Base-by-base conservation (phyloP, 345 rosid species). In the Citrus australasica region DNA sequence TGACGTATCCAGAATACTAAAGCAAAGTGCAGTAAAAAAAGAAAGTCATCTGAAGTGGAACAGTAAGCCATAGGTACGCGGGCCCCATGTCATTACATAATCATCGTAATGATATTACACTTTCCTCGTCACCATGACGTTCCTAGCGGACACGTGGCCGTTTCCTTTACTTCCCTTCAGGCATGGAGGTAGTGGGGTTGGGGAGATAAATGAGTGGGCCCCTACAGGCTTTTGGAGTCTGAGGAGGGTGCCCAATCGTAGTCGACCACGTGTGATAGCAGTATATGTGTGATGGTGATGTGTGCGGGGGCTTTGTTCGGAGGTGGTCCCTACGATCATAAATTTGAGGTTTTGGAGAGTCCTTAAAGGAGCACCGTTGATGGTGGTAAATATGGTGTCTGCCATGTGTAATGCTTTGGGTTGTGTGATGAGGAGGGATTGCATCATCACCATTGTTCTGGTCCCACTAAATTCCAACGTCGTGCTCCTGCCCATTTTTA, bases 101-200 rank as follows among this genome's bases (percentile, higher is more conserved):
- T 83, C 85, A 78, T 80, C 56, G 80, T 78, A 73, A 38, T 77
- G 73, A 59, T 56, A 76, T 28, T 71, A 56, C 76, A 71, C 78
- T 74, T 79, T 85, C 86, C 82, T 35, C 77, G 87, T 84, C 87
- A 87, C 67, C 71, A 22, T 74, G 84, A 82, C 87, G 86, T 79
- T 75, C 82, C 33, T 4, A 48, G 2, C 0, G 7, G 85, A 76
- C 86, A 85, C 84, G 85, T 84, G 90, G 86, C 32, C 21, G 32
- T 0, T 75, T 11, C n/a, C 55, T 76, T 35, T 25, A 59, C 76
- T 79, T 75, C 75, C 90, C 90, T 77, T 69, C 83, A 68, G 83
- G 76, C 86, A 67, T 59, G 90, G 90, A 87, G 86, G 67, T 38
- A 46, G 77, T 63, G 69, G 78, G 51, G 64, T 53, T 24, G n/a